Conservation (phyloP, 2,329 filamentous ascomycete species). For the Fusarium transvaalense region DNA sequence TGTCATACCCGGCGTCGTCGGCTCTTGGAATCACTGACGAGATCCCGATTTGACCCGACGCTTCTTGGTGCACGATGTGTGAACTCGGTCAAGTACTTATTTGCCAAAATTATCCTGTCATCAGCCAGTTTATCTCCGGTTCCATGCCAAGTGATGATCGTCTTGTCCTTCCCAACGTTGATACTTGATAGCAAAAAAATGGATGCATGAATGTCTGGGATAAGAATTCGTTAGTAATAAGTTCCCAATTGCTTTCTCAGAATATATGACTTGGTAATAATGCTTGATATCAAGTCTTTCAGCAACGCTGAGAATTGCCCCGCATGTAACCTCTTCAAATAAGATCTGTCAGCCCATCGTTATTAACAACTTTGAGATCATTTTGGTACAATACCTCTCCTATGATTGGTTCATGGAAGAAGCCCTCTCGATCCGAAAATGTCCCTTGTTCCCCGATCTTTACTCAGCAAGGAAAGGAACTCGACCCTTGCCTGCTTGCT, state of each 20-base stretch:
- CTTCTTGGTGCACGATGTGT: constrained; percentile 13
- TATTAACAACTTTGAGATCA: constrained; percentile 29
- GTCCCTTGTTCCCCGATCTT: constrained; percentile 43
- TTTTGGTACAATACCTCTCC: constrained; percentile 33
- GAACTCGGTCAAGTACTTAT: constrained; percentile 5
- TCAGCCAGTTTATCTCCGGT: constrained; percentile 41
- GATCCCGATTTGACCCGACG: constrained; percentile 41
- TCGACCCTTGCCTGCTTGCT: constrained; percentile 14
- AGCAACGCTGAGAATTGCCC: not conserved
- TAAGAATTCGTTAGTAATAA: constrained; percentile 37
- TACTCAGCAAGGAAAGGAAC: constrained; percentile 28
- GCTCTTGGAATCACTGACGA: not conserved
- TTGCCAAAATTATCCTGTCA: constrained; percentile 31
- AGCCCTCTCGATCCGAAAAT: constrained; percentile 32
- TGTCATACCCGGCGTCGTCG: constrained; percentile 16
- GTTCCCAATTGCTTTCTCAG: not conserved
- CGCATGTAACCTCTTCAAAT: constrained; percentile 19
- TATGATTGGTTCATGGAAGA: constrained; percentile 40
- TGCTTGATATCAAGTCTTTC: not conserved
- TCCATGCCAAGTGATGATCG: constrained; percentile 34
- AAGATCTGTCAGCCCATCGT: constrained; percentile 30
- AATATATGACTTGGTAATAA: not conserved
- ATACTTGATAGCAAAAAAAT: constrained; percentile 34
- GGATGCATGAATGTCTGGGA: constrained; percentile 12
- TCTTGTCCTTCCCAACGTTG: constrained; percentile 18